Base-by-base conservation (phyloP, 2,329 filamentous ascomycete genomes). In the Epicoccum sorghinum region DNA sequence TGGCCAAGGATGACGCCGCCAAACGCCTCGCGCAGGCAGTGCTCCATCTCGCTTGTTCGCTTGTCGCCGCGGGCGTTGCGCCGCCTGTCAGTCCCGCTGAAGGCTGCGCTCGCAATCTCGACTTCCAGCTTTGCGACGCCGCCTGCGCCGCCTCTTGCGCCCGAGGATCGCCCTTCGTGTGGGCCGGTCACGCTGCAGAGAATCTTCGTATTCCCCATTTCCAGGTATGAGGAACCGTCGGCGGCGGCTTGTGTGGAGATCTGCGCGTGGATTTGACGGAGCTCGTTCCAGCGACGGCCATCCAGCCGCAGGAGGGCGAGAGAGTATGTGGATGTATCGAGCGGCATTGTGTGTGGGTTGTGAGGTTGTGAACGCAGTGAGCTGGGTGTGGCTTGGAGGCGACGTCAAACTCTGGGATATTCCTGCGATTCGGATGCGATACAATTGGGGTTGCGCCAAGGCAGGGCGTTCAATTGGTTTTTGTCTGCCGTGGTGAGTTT, bases 201-300 rank as follows among this genome's bases (percentile, higher is more conserved):
- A 65, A 99, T 89, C 73, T 96, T 95, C 22, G 95, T 99, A 78
- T 98, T 96, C 67, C 95, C 95, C 88, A 96, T 96, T 73, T 96
- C 91, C 55, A 98, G 86, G 77, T 96, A 96, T 58, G 89, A 91
- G 39, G 90, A 96, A 32, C 95, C 95, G 67, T 98, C 95, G 50
- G 93, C 92, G 44, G 93, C 89, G 57, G 93, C 89, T 76, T 97
- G 95, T 1, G 92, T 97, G 58, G 89, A 90, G 71, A 99, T 92
- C 77, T 96, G 90, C 42, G 90, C 93, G 70, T 91, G 87, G 45
- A 96, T 84, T 7, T 91, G 87, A 25, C 95, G 91, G 35, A 99
- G 85, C 76, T 99, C 95, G 79, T 99, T 98, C 95, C 95, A 99
- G 66, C 95, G 87, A 57, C 95, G 88, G 89, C 93, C 82, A 64